A percentile compares a stretch with the other conserved stretches of the same genome.
Evolutionary conservation across 2,329 filamentous ascomycete genomes (phyloP).

Genomic region (Fusarium denticulatum): DNA sequence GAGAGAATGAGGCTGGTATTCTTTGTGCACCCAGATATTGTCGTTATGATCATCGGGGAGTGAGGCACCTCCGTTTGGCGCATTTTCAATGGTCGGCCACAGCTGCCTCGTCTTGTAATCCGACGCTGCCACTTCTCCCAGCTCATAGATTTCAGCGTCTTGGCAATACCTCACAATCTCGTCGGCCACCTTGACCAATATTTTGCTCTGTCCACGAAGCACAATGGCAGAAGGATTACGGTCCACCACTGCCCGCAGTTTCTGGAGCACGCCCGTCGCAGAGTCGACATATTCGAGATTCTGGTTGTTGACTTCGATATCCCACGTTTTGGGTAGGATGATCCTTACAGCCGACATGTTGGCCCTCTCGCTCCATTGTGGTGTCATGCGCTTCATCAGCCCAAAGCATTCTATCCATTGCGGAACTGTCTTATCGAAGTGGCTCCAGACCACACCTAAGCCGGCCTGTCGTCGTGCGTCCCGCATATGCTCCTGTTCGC

Average conservation of each 20-base stretch:
- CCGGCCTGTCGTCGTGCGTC: constrained; percentile 51
- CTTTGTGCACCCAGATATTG: constrained; percentile 50
- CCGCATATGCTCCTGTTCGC: constrained; percentile 26
- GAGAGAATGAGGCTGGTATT: constrained; percentile 46
- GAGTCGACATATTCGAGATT: constrained; percentile 50
- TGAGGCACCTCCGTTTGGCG: constrained; percentile 39
- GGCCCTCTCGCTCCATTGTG: constrained; percentile 44
- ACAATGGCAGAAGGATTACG: constrained; percentile 47
- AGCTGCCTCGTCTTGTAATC: constrained; percentile 50
- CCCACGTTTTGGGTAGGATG: constrained; percentile 48
- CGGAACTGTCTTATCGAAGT: constrained; percentile 43
- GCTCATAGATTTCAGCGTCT: constrained; percentile 48
- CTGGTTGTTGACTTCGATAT: constrained; percentile 48
- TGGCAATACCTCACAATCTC: constrained; percentile 46
- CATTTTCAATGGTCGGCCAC: constrained; percentile 49
- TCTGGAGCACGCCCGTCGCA: constrained; percentile 46
- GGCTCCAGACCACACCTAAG: constrained; percentile 48
- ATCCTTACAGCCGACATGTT: constrained; percentile 51
- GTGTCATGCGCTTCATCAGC: constrained; percentile 52
- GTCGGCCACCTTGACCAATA: constrained; percentile 48
- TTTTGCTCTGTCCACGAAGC: constrained; percentile 46
- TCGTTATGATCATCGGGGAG: constrained; percentile 34
- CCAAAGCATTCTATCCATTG: constrained; percentile 55
- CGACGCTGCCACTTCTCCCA: constrained; percentile 49
- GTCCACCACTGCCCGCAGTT: constrained; percentile 49